Conservation (phyloP, 2,329 filamentous ascomycete genomes). For the Cladophialophora bantiana region DNA sequence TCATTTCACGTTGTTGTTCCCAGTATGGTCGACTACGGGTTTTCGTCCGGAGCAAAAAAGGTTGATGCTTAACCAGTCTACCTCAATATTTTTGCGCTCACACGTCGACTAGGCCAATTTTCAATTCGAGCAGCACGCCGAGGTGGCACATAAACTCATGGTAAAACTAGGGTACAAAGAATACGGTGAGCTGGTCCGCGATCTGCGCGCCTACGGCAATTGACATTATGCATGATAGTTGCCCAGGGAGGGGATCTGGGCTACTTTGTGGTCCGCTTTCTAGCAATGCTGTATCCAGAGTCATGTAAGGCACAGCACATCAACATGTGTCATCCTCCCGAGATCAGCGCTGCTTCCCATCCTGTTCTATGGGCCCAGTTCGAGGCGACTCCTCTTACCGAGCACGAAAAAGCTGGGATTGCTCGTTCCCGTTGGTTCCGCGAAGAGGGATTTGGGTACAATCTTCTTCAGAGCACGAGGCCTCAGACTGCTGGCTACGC, state of each 20-base stretch:
- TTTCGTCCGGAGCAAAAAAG: constrained; percentile 52
- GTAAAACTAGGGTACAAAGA: constrained; percentile 67
- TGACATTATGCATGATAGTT: constrained; percentile 30
- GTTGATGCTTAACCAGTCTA: not conserved
- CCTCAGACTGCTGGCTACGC: constrained; percentile 75
- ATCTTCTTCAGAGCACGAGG: constrained; percentile 65
- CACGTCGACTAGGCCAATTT: constrained; percentile 48
- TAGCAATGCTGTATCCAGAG: constrained; percentile 64
- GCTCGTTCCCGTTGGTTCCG: constrained; percentile 64
- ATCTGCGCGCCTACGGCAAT: not conserved
- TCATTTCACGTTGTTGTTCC: constrained; percentile 62
- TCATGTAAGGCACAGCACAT: constrained; percentile 67
- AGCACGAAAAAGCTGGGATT: constrained; percentile 60
- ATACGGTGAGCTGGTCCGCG: constrained; percentile 49
- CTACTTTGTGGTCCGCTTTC: constrained; percentile 65
- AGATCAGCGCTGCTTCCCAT: constrained; percentile 59
- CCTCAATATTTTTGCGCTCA: not conserved
- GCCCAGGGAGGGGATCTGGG: constrained; percentile 76
- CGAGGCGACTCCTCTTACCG: constrained; percentile 60
- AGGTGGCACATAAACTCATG: constrained; percentile 73
- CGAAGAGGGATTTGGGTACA: constrained; percentile 25
- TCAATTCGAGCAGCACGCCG: constrained; percentile 66
- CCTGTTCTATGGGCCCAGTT: constrained; percentile 65
- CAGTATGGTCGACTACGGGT: constrained; percentile 62
- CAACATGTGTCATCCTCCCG: constrained; percentile 61